Percentiles rank a stretch among this genome's conserved stretches.
Evolutionary conservation across 495 filamentous ascomycete genomes (phyloP).

Genomic region (Neurospora sp.): DNA sequence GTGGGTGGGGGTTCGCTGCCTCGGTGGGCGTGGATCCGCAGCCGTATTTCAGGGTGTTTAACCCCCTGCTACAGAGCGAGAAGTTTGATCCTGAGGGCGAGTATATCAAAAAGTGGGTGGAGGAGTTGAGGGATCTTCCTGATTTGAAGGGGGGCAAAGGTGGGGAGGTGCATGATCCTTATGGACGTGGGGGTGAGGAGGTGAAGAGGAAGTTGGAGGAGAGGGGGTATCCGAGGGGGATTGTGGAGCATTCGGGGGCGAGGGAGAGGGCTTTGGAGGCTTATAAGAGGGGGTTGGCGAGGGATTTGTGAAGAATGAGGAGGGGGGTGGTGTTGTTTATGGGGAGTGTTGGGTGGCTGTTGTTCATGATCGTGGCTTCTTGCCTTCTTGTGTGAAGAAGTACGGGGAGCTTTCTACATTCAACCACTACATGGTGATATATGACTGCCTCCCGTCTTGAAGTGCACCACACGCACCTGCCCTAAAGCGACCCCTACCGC

Average conservation of each 20-base stretch:
- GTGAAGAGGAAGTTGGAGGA: constrained; percentile 51
- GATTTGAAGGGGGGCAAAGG: constrained; percentile 36
- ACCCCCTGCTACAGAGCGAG: constrained; percentile 76
- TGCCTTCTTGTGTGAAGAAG: not conserved
- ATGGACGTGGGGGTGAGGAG: constrained; percentile 45
- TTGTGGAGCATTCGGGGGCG: constrained; percentile 62
- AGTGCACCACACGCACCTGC: not conserved
- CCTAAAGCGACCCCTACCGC: not conserved
- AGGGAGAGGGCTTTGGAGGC: constrained; percentile 56
- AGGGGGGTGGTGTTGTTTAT: not conserved
- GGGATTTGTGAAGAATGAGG: constrained; percentile 2
- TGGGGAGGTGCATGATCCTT: constrained; percentile 59
- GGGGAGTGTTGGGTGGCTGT: not conserved
- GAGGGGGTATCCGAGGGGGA: constrained; percentile 61
- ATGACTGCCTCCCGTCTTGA: not conserved
- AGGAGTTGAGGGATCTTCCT: constrained; percentile 45
- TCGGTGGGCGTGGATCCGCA: constrained; percentile 83
- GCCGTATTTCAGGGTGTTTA: constrained; percentile 89
- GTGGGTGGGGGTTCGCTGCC: constrained; percentile 81
- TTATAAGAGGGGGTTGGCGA: constrained; percentile 50
- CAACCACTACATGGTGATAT: not conserved
- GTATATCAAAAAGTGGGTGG: constrained; percentile 66
- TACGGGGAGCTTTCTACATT: not conserved
- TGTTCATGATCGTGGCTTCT: not conserved
- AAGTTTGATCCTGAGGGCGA: constrained; percentile 63